Percentiles rank a stretch among this genome's conserved stretches.
Conservation (phyloP, 129 eudicot species). For the Smallanthus sonchifolius region DNA sequence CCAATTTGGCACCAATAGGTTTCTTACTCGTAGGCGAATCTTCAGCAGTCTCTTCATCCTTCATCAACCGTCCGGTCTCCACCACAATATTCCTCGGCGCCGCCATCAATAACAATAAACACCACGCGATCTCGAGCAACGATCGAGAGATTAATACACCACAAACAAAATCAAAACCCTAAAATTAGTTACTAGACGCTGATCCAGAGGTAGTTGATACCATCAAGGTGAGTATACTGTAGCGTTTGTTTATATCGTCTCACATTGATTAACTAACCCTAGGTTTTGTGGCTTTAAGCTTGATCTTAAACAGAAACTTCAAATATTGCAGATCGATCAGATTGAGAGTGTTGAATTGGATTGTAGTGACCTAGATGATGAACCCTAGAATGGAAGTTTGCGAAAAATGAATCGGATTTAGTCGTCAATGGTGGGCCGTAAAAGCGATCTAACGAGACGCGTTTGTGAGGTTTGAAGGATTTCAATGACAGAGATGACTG, state of each 20-base stretch:
- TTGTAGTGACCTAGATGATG: too few species aligned
- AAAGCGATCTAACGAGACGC: not conserved
- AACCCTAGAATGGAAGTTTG: too few species aligned
- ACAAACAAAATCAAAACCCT: not conserved
- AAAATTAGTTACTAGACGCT: not conserved
- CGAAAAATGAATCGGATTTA: not conserved
- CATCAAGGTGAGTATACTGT: not conserved
- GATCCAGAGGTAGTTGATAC: conserved; percentile 13
- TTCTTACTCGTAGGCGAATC: conserved; percentile 75
- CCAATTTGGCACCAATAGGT: conserved; percentile 43
- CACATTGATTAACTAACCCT: not conserved
- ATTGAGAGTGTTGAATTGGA: not conserved
- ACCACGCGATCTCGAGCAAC: not conserved
- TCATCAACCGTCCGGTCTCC: conserved; percentile 23
- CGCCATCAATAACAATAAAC: conserved; percentile 57
- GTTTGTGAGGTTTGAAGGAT: too few species aligned
- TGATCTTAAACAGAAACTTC: not conserved
- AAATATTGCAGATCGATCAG: not conserved
- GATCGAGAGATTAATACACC: too few species aligned
- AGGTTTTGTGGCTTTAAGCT: conserved; percentile 10
- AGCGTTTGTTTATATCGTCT: not conserved
- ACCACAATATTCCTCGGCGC: conserved; percentile 57
- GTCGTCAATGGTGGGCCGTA: conserved; percentile 23
- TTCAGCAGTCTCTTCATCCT: conserved; percentile 34
- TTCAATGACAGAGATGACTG: not conserved